A percentile compares a stretch with the other conserved stretches of the same genome.
phyloP scores from a whole-genome alignment of 768 basidiomycete genomes.

The Austroboletus eburneus region DNA sequence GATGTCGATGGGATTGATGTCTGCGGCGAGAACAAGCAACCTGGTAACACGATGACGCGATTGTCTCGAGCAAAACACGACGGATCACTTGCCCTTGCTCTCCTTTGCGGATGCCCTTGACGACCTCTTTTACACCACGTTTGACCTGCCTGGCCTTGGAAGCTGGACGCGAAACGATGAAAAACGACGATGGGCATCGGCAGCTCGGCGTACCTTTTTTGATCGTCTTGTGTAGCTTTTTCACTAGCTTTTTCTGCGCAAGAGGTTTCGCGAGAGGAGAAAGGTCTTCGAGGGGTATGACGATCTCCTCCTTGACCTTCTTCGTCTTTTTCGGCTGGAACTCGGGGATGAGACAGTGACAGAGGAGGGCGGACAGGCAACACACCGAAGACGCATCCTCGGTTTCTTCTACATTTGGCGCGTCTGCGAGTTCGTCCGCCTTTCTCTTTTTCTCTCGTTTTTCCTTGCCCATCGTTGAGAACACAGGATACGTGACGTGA shows the following conservation, averaged over 20 bases:
- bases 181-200: background rate
- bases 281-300: constrained; percentile 73
- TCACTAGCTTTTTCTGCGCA: constrained; percentile 88
- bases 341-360: constrained; percentile 18
- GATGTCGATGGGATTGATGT: constrained; percentile 98
- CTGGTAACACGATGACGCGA: constrained; percentile 35
- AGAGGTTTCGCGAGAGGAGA: constrained; percentile 94
- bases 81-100: constrained; percentile 77
- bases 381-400: constrained; percentile 35
- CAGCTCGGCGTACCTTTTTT: constrained; percentile 63
- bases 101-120: constrained; percentile 95
- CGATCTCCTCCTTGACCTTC: constrained; percentile 57
- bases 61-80: background rate
- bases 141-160: constrained; percentile 94
- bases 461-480: constrained; percentile 57
- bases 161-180: constrained; percentile 54
- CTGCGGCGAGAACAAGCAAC: constrained; percentile 87
- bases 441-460: constrained; percentile 73
- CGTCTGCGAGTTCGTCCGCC: constrained; percentile 29
- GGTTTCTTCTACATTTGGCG: constrained; percentile 43
- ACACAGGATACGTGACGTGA: constrained; percentile 16
- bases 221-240: constrained; percentile 92
- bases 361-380: constrained; percentile 24
- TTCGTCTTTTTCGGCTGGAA: constrained; percentile 54
- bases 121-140: constrained; percentile 97